phyloP scores from a whole-genome alignment of 257 asterid genomes.

The Cordia subcordata region DNA sequence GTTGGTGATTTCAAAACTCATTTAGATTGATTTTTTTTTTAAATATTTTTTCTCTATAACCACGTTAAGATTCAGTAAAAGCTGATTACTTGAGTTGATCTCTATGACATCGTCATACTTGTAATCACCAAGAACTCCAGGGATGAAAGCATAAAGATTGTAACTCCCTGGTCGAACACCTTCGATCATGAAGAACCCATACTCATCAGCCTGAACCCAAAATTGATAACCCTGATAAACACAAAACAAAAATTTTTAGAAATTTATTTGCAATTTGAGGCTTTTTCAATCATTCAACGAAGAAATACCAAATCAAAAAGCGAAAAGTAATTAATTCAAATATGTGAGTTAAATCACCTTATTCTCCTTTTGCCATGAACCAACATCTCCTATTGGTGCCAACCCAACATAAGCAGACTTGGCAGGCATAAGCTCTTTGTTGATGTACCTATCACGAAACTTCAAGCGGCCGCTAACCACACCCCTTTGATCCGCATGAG shows the following conservation, averaged over 20 bases:
- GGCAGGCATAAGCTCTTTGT: constrained; percentile 23
- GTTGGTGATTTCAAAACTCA: too few relatives aligned
- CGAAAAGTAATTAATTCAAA: not conserved
- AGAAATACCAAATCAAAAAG: not conserved
- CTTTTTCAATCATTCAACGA: too few relatives aligned
- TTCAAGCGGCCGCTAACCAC: constrained; percentile 50
- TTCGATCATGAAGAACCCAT: constrained; percentile 6
- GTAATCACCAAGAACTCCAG: constrained; percentile 12
- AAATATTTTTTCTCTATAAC: too few relatives aligned
- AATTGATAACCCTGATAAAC: constrained; percentile 73
- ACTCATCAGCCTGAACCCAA: constrained; percentile 44
- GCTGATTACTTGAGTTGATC: too few relatives aligned
- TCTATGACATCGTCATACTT: not conserved
- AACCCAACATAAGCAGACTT: constrained; percentile 59
- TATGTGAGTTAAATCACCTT: constrained; percentile 33
- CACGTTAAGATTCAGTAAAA: too few relatives aligned
- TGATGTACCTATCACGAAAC: constrained; percentile 39
- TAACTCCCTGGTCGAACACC: constrained; percentile 10
- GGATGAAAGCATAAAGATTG: constrained; percentile 6
- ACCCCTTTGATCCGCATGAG: constrained; percentile 46
- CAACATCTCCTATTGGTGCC: constrained; percentile 61
- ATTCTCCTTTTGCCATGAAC: constrained; percentile 70
- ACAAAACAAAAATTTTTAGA: not conserved
- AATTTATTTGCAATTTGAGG: too few relatives aligned
- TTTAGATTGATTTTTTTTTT: too few relatives aligned